These are phyloP conservation scores for Lipomyces orientalis DNA, from an alignment of 805 yeast genomes.

Conservation along the genomic window DNA sequence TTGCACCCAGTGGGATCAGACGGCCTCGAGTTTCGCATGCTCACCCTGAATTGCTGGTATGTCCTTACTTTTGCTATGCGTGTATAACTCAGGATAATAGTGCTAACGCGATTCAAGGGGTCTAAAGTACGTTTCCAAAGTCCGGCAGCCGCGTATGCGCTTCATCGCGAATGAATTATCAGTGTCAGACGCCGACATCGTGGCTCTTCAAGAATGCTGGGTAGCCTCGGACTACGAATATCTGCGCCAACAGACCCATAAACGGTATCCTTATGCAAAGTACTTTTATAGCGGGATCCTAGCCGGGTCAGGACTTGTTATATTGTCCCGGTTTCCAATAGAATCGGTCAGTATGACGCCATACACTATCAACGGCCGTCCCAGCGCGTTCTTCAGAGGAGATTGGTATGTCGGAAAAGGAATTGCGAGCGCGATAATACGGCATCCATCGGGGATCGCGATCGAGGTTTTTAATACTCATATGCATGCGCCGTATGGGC, in stretches of 20 bases:
- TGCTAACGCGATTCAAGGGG: constrained; percentile 63
- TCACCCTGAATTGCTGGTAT: constrained; percentile 47
- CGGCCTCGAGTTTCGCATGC: constrained; percentile 34
- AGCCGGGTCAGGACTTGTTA: constrained; percentile 91
- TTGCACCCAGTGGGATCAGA: neutral
- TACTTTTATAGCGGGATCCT: constrained; percentile 76
- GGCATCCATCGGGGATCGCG: constrained; percentile 53
- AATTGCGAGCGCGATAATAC: constrained; percentile 72
- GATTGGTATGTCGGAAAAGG: constrained; percentile 98
- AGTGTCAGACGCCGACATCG: constrained; percentile 67
- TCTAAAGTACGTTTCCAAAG: constrained; percentile 78
- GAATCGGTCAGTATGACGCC: constrained; percentile 76
- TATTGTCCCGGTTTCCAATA: constrained; percentile 84
- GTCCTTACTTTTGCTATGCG: constrained; percentile 15
- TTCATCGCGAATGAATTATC: constrained; percentile 77
- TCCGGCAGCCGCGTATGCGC: constrained; percentile 63
- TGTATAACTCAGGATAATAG: neutral
- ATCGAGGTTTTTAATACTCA: constrained; percentile 88
- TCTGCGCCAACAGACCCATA: constrained; percentile 54
- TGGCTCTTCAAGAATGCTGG: constrained; percentile 97
- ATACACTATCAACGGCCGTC: constrained; percentile 92
- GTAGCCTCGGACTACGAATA: constrained; percentile 80
- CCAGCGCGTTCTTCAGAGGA: constrained; percentile 91
- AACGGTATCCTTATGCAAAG: constrained; percentile 66
- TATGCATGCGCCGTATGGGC: constrained; percentile 94